These are phyloP conservation scores for Colletotrichum lindemuthianum DNA, from an alignment of 2,329 filamentous ascomycete genomes.

Conservation along the genomic window DNA sequence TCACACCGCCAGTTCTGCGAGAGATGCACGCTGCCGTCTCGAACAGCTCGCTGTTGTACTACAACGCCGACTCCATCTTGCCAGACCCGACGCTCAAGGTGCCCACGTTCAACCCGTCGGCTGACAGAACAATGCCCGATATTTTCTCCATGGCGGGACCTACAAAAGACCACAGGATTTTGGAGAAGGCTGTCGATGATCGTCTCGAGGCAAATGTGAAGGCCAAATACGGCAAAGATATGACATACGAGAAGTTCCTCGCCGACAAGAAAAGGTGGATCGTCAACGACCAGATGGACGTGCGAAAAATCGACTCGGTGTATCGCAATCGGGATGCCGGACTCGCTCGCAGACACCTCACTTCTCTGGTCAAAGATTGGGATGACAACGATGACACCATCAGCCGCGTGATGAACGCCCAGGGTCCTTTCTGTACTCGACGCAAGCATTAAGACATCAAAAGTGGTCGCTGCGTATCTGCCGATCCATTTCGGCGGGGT, in stretches of 20 bases:
- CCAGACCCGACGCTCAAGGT: constrained; percentile 40
- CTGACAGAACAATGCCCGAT: constrained; percentile 25
- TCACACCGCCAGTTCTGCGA: constrained; percentile 43
- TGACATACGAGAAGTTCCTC: constrained; percentile 45
- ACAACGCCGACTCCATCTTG: constrained; percentile 48
- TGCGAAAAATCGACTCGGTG: constrained; percentile 55
- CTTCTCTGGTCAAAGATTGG: constrained; percentile 52
- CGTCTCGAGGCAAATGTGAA: constrained; percentile 46
- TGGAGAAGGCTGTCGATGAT: constrained; percentile 43
- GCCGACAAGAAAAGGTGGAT: constrained; percentile 52
- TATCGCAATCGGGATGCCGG: constrained; percentile 55
- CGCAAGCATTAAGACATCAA: constrained; percentile 1
- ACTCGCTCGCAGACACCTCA: constrained; percentile 46
- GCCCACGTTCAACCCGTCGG: constrained; percentile 44
- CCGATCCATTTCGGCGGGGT: neutral
- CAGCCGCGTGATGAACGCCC: constrained; percentile 47
- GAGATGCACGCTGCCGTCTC: constrained; percentile 44
- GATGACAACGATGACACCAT: constrained; percentile 52
- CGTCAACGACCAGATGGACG: constrained; percentile 49
- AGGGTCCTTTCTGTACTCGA: constrained; percentile 41
- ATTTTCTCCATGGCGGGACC: constrained; percentile 10
- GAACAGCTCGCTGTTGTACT: constrained; percentile 49
- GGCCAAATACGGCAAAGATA: constrained; percentile 43
- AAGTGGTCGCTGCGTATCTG: neutral
- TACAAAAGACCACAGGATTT: constrained; percentile 18